These are phyloP conservation scores for Naumovozyma dairenensis DNA, from an alignment of 805 yeast species.

Conservation along the genomic window DNA sequence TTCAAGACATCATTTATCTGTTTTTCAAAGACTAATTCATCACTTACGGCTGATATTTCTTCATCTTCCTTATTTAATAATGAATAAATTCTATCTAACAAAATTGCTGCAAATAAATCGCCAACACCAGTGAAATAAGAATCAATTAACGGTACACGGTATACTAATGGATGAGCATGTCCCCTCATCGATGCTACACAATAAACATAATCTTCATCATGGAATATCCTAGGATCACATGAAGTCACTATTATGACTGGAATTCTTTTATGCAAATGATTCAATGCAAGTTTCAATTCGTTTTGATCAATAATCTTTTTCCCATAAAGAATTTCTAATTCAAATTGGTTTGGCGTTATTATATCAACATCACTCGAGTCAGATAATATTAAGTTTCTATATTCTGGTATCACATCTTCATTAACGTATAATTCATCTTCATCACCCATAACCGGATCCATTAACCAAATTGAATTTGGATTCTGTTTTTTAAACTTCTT, in stretches of 20 bases:
- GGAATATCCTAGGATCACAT: constrained; percentile 16
- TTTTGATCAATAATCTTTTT: constrained; percentile 33
- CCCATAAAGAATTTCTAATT: constrained; percentile 62
- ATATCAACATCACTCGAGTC: constrained; percentile 45
- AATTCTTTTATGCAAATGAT: constrained; percentile 34
- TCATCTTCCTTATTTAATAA: constrained; percentile 5
- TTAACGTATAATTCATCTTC: constrained; percentile 62
- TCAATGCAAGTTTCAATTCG: constrained; percentile 39
- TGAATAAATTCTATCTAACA: constrained; percentile 50
- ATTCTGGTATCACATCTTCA: constrained; percentile 48
- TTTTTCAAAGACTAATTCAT: constrained; percentile 9
- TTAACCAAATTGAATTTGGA: constrained; percentile 39
- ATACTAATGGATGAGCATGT: constrained; percentile 17
- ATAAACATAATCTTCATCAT: constrained; percentile 27
- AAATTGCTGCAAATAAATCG: constrained; percentile 74
- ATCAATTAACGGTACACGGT: constrained; percentile 49
- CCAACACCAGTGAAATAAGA: constrained; percentile 95
- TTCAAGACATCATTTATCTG: constrained; percentile 27
- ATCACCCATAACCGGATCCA: constrained; percentile 80
- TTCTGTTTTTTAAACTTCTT: constrained; percentile 28
- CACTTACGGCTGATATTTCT: neutral
- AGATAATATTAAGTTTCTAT: constrained; percentile 34
- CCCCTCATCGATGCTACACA: constrained; percentile 37
- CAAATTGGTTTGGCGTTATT: constrained; percentile 88
- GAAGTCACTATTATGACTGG: constrained; percentile 22